phyloP scores from a whole-genome alignment of 2,329 filamentous ascomycete species.

The Blastomyces gilchristii region DNA sequence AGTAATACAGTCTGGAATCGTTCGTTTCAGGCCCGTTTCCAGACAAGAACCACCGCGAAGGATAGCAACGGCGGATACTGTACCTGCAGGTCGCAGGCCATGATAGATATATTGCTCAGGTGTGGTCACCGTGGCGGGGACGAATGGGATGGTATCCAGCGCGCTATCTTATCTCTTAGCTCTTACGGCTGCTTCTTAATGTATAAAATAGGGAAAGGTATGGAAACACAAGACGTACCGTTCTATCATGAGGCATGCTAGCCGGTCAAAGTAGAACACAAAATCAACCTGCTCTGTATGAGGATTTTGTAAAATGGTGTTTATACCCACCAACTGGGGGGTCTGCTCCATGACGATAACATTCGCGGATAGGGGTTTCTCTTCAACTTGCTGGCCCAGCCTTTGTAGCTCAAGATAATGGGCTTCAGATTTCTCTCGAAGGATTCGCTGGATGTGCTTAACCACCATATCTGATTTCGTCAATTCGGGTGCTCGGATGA shows the following conservation, averaged over 20 bases:
- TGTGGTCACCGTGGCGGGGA: slow-evolving; percentile 54
- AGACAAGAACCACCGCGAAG: slow-evolving; percentile 81
- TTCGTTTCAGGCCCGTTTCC: slow-evolving; percentile 76
- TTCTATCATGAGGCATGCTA: slow-evolving; percentile 77
- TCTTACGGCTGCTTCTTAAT: background rate
- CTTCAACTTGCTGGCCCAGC: slow-evolving; percentile 61
- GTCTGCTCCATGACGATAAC: slow-evolving; percentile 67
- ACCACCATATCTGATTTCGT: slow-evolving; percentile 65
- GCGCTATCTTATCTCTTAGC: slow-evolving; percentile 25
- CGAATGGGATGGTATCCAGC: slow-evolving; percentile 53
- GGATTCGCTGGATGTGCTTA: slow-evolving; percentile 79
- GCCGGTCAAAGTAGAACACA: slow-evolving; percentile 91
- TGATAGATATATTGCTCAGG: slow-evolving; percentile 59
- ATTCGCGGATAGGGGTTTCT: slow-evolving; percentile 61
- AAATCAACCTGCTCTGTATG: slow-evolving; percentile 77
- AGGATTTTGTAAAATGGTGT: slow-evolving; percentile 77
- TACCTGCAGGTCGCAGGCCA: slow-evolving; percentile 60
- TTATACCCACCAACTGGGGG: slow-evolving; percentile 75
- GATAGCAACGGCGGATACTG: slow-evolving; percentile 76
- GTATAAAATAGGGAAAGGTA: background rate
- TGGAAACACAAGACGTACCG: slow-evolving; percentile 27
- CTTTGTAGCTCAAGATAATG: slow-evolving; percentile 71
- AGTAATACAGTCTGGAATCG: slow-evolving; percentile 84
- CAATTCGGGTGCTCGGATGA: slow-evolving; percentile 14
- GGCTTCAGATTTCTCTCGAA: slow-evolving; percentile 72